These are phyloP conservation scores for Closterium sp. DNA, from an alignment of 139 green algal genomes.

Conservation along the genomic window DNA sequence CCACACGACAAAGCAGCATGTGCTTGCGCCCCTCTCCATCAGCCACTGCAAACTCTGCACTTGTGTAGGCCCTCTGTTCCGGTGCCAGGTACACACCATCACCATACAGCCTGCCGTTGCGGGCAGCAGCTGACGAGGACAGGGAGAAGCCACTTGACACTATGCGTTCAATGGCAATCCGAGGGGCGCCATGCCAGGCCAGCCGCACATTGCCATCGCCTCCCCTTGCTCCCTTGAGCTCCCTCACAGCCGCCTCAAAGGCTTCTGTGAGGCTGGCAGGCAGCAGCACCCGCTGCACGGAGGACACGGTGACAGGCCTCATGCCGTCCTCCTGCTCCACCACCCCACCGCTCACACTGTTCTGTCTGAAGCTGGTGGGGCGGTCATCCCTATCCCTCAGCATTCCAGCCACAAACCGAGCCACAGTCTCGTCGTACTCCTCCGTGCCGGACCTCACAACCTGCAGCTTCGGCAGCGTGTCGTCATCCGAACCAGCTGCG, in stretches of 20 bases:
- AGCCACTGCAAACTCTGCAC: conserved; percentile 39
- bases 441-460: conserved; percentile 1
- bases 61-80: conserved; percentile 35
- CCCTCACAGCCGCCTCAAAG: conserved; percentile 6
- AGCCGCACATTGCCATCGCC: conserved; percentile 34
- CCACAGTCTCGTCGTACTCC: conserved; percentile 19
- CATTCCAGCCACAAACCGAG: conserved; percentile 14
- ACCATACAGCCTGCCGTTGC: conserved; percentile 41
- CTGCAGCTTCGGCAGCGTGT: conserved; percentile 2
- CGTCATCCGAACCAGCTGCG: neutral
- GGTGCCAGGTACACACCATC: conserved; percentile 43
- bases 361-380: neutral
- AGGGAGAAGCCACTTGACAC: conserved; percentile 21
- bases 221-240: neutral
- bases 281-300: neutral
- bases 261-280: neutral
- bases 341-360: neutral
- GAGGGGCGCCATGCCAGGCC: conserved; percentile 41
- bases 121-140: neutral
- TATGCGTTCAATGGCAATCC: conserved; percentile 14
- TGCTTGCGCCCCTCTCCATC: conserved; percentile 34
- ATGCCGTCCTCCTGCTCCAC: neutral
- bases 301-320: conserved; percentile 7
- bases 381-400: neutral
- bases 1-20: conserved; percentile 38